These are phyloP conservation scores for Ganoderma resinaceum DNA, from an alignment of 1,284 basidiomycete genomes.

Conservation along the genomic window DNA sequence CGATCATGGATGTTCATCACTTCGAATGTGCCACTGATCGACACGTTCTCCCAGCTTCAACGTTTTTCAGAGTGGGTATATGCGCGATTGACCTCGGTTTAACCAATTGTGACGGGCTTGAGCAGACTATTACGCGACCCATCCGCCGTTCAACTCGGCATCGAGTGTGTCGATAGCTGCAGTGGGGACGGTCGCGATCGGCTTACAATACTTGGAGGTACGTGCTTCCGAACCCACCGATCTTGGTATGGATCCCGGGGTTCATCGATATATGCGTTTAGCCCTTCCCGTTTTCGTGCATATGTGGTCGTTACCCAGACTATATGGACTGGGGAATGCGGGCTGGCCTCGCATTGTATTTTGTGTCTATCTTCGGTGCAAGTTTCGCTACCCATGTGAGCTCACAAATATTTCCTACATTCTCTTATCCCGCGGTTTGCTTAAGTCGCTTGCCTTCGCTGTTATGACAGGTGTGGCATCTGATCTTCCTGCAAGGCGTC, in stretches of 20 bases:
- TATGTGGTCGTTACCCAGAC: constrained; percentile 37
- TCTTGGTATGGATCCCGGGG: not conserved
- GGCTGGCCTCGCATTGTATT: constrained; percentile 32
- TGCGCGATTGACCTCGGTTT: not conserved
- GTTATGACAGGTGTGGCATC: constrained; percentile 32
- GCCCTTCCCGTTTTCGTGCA: constrained; percentile 31
- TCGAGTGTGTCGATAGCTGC: constrained; percentile 29
- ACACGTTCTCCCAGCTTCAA: constrained; percentile 21
- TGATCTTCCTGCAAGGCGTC: constrained; percentile 39
- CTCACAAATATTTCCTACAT: not conserved
- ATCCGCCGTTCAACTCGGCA: constrained; percentile 30
- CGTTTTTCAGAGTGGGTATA: constrained; percentile 29
- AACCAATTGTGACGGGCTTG: constrained; percentile 13
- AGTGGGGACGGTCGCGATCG: constrained; percentile 31
- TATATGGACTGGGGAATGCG: constrained; percentile 33
- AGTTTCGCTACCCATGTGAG: constrained; percentile 37
- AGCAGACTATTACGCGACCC: constrained; percentile 31
- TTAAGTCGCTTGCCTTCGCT: not conserved
- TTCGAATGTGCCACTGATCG: not conserved
- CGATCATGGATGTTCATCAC: not conserved
- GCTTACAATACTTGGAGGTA: constrained; percentile 31
- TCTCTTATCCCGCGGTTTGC: not conserved
- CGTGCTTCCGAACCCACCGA: not conserved
- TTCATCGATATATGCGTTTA: not conserved
- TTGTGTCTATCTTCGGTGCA: constrained; percentile 32